Percentiles rank a stretch among this genome's conserved stretches.
These are phyloP conservation scores for Fusarium sarcochroum DNA, from an alignment of 2,329 filamentous ascomycete species.

Conservation along the genomic window DNA sequence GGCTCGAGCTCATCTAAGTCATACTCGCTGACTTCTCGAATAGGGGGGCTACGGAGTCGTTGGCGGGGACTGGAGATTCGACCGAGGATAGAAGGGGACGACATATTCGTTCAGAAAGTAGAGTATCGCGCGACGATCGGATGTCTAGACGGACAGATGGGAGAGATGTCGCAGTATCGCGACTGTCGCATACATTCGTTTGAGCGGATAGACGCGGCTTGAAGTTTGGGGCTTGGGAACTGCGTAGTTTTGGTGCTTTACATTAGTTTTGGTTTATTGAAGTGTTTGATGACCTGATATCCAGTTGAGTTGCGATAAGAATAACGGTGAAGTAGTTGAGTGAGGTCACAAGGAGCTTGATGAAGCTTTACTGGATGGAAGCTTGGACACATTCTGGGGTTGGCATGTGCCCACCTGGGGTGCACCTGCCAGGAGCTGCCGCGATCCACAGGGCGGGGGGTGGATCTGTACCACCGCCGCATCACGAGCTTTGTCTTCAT, in stretches of 20 bases:
- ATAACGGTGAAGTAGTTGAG: not conserved
- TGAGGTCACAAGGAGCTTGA: conserved; percentile 21
- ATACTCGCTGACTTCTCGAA: conserved; percentile 53
- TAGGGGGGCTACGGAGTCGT: conserved; percentile 44
- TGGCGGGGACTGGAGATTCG: conserved; percentile 46
- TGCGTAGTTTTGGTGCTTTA: not conserved
- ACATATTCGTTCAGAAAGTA: conserved; percentile 37
- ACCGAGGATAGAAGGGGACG: conserved; percentile 49
- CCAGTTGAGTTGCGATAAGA: not conserved
- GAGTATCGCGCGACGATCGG: not conserved
- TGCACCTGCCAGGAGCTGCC: conserved; percentile 41
- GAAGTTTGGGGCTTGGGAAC: not conserved
- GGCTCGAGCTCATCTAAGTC: conserved; percentile 58
- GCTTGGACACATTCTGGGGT: conserved; percentile 37
- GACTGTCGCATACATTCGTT: conserved; percentile 30
- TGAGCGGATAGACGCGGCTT: conserved; percentile 21
- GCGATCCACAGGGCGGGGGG: conserved; percentile 37
- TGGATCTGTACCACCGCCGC: conserved; percentile 30
- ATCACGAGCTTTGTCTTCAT: conserved; percentile 38
- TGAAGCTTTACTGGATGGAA: conserved; percentile 18
- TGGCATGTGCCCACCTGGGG: conserved; percentile 42
- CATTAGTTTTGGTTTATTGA: not conserved
- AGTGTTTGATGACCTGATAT: too few relatives aligned
- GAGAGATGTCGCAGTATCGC: conserved; percentile 7
- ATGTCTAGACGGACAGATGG: not conserved